Conservation (phyloP, 192 early-diverging fungal genomes). For the Chytriomyces confervae region DNA sequence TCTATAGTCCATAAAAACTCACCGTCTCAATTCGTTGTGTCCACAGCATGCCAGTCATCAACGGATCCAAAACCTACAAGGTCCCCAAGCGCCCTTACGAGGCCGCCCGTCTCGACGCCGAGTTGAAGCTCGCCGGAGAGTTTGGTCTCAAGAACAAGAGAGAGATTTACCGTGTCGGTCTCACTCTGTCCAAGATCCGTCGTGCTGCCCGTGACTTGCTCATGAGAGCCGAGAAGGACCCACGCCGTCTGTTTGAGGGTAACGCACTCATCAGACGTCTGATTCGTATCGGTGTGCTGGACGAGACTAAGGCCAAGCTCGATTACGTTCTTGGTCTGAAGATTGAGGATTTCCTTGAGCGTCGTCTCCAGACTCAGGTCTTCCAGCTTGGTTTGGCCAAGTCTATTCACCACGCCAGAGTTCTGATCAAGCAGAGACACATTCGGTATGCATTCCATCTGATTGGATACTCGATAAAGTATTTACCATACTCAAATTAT, state of each 20-base stretch:
- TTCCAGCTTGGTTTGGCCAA: conserved; percentile 97
- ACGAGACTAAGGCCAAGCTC: conserved; percentile 96
- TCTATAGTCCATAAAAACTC: too few species aligned
- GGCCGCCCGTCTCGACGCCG: conserved; percentile 90
- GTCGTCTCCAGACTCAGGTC: conserved; percentile 98
- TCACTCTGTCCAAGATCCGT: conserved; percentile 98
- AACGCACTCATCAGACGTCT: conserved; percentile 98
- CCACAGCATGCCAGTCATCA: conserved; percentile 29
- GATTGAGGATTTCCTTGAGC: conserved; percentile 99
- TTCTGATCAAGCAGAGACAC: conserved; percentile 97
- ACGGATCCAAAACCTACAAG: conserved; percentile 42
- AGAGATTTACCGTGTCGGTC: conserved; percentile 97
- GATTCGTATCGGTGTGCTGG: conserved; percentile 97
- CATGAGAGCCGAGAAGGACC: conserved; percentile 94
- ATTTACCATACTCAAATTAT: neutral
- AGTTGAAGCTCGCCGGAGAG: conserved; percentile 92
- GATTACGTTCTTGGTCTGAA: conserved; percentile 98
- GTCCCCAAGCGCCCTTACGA: conserved; percentile 97
- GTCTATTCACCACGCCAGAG: conserved; percentile 99
- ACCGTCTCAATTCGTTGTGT: too few species aligned
- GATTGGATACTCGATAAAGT: neutral
- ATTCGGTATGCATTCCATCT: too few species aligned
- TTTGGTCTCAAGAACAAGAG: conserved; percentile 99
- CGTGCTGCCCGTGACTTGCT: conserved; percentile 99
- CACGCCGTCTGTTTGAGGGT: conserved; percentile 98